A percentile compares a stretch with the other conserved stretches of the same genome.
phyloP scores from a whole-genome alignment of 2,329 filamentous ascomycete genomes.

The Tolypocladium sp. region DNA sequence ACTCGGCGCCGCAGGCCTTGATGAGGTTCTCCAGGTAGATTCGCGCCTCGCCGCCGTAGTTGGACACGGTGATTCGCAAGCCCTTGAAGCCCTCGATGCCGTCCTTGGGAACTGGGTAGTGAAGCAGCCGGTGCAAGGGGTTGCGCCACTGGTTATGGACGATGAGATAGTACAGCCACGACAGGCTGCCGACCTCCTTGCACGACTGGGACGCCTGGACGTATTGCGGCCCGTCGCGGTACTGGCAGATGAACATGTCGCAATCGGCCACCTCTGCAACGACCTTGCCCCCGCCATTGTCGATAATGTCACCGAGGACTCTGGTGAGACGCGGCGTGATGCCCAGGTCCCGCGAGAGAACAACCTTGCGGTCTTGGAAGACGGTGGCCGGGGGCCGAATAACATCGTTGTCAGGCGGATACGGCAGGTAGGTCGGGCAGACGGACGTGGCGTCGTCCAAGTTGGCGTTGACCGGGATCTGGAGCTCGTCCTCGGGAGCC shows the following conservation, averaged over 20 bases:
- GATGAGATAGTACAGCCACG: conserved; percentile 91
- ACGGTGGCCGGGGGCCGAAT: conserved; percentile 52
- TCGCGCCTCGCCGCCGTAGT: conserved; percentile 90
- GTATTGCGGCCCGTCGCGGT: conserved; percentile 74
- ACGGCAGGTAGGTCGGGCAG: conserved; percentile 31
- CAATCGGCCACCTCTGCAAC: conserved; percentile 58
- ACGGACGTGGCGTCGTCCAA: conserved; percentile 58
- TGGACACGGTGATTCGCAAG: conserved; percentile 80
- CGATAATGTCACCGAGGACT: conserved; percentile 63
- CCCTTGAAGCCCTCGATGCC: conserved; percentile 73
- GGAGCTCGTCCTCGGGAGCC: conserved; percentile 44
- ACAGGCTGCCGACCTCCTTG: conserved; percentile 83
- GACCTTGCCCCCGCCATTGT: conserved; percentile 60
- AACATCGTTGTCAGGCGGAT: conserved; percentile 31
- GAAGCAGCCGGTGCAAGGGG: conserved; percentile 71
- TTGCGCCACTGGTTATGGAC: conserved; percentile 83
- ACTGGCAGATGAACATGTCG: conserved; percentile 81
- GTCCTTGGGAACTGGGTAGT: conserved; percentile 74
- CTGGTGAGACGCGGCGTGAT: conserved; percentile 57
- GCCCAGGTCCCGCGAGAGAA: conserved; percentile 66
- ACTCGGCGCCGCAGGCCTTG: conserved; percentile 72
- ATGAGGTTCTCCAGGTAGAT: conserved; percentile 91
- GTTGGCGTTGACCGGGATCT: conserved; percentile 47
- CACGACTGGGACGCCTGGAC: conserved; percentile 62
- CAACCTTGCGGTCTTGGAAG: conserved; percentile 68